A percentile compares a stretch with the other conserved stretches of the same genome.
These are phyloP conservation scores for Volvariella surrecta DNA, from an alignment of 1,284 basidiomycete genomes.

Conservation along the genomic window DNA sequence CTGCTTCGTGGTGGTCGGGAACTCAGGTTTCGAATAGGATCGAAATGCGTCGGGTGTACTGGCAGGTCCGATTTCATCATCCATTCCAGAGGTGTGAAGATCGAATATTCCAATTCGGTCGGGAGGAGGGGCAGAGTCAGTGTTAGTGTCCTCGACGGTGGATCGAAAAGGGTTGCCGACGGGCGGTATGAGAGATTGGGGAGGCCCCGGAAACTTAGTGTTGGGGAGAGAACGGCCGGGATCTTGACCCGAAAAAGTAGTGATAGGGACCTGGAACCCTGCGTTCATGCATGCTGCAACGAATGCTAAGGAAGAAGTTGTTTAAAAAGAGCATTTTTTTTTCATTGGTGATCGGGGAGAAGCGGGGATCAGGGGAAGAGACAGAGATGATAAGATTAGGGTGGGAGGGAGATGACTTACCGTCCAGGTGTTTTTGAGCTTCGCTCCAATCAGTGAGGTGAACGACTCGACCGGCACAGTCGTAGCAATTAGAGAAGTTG, in stretches of 20 bases:
- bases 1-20: no score
- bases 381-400: background rate
- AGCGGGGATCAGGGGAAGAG: no score
- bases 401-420: conserved; percentile 16
- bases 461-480: no score
- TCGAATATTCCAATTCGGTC: background rate
- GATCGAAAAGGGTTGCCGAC: background rate
- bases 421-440: conserved; percentile 20
- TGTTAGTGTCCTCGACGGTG: background rate
- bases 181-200: background rate
- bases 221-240: conserved; percentile 20
- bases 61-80: background rate
- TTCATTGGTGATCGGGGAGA: no score
- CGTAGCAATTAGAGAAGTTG: no score
- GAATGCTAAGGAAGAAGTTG: conserved; percentile 16
- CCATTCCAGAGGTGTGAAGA: background rate
- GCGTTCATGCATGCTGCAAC: conserved; percentile 19
- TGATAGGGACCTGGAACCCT: conserved; percentile 23
- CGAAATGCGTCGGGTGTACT: background rate
- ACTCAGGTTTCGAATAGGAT: no score
- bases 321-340: no score
- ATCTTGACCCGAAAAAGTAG: conserved; percentile 33
- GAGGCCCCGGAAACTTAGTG: background rate
- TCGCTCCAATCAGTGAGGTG: conserved; percentile 20
- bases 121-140: background rate